Conservation (phyloP, 768 basidiomycete genomes). For the Russula emetica region DNA sequence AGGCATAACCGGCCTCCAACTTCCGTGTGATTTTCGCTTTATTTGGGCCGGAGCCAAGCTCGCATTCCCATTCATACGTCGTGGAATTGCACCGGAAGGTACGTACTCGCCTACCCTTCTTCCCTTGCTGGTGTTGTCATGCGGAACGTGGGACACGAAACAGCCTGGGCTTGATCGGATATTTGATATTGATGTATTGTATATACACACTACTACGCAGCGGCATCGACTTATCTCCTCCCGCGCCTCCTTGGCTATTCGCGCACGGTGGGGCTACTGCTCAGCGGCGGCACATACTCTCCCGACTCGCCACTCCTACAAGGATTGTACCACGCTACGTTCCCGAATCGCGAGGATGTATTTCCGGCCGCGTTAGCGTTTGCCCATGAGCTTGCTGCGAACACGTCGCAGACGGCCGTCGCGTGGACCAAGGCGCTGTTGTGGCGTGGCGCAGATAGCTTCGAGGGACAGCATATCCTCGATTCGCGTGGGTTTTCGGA, state of each 20-base stretch:
- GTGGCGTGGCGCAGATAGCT: constrained; percentile 45
- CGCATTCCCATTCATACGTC: constrained; percentile 47
- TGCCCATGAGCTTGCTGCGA: constrained; percentile 48
- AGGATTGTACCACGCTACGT: constrained; percentile 45
- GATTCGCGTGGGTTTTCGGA: constrained; percentile 49
- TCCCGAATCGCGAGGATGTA: constrained; percentile 49
- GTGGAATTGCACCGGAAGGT: constrained; percentile 50
- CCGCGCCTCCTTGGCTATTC: constrained; percentile 52
- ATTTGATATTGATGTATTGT: too few species aligned
- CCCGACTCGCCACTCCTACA: constrained; percentile 44
- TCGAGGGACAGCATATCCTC: constrained; percentile 52
- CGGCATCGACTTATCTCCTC: constrained; percentile 47
- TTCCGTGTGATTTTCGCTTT: constrained; percentile 52
- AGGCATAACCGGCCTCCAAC: constrained; percentile 48
- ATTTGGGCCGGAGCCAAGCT: constrained; percentile 49
- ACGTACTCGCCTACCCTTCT: background rate
- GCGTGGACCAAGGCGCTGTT: constrained; percentile 51
- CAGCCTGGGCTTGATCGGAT: background rate
- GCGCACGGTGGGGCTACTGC: constrained; percentile 47
- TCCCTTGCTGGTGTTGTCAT: background rate
- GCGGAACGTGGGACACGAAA: background rate
- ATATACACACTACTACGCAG: constrained; percentile 19
- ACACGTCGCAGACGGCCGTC: constrained; percentile 48
- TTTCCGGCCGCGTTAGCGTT: constrained; percentile 50
- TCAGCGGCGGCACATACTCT: constrained; percentile 44